Evolutionary conservation across 2,329 filamentous ascomycete genomes (phyloP).

Genomic region (Botrytis sinoallii): DNA sequence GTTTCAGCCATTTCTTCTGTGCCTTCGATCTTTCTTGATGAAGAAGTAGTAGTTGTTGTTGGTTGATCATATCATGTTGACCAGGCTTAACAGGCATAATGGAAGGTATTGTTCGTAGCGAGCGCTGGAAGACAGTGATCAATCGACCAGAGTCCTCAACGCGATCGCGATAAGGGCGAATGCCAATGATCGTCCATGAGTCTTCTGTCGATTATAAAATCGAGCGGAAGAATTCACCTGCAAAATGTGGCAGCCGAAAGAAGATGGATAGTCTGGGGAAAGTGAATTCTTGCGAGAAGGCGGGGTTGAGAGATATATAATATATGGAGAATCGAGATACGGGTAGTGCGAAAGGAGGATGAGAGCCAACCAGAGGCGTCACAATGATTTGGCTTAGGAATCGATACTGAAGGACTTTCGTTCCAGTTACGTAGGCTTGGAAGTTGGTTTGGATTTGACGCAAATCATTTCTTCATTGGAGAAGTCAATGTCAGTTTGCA

Average conservation of each 20-base stretch:
- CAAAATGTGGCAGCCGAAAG: slow-evolving; percentile 31
- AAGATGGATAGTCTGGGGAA: slow-evolving; percentile 25
- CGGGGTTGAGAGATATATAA: slow-evolving; percentile 26
- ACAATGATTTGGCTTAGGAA: not conserved
- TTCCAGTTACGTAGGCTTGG: slow-evolving; percentile 5
- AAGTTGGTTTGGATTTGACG: slow-evolving; percentile 15
- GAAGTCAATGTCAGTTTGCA: not conserved
- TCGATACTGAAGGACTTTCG: not conserved
- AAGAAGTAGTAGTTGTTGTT: slow-evolving; percentile 21
- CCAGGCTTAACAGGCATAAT: slow-evolving; percentile 41
- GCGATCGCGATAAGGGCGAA: slow-evolving; percentile 56
- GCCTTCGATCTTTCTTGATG: slow-evolving; percentile 21
- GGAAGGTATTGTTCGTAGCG: slow-evolving; percentile 41
- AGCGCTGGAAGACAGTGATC: slow-evolving; percentile 45
- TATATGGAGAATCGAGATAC: slow-evolving; percentile 12
- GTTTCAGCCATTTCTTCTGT: slow-evolving; percentile 60
- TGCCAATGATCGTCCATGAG: slow-evolving; percentile 54
- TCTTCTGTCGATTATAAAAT: slow-evolving; percentile 30
- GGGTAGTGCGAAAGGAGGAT: slow-evolving; percentile 4
- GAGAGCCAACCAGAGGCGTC: slow-evolving; percentile 11
- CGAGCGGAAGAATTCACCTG: slow-evolving; percentile 28
- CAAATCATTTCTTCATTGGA: slow-evolving; percentile 16
- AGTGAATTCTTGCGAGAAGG: slow-evolving; percentile 14
- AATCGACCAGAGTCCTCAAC: slow-evolving; percentile 57
- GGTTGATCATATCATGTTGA: slow-evolving; percentile 29